Evolutionary conservation across 1,139 yeast genomes (phyloP), one percentile per base, ranked within the genome.

Genomic region (Waltiozyma sp.): DNA sequence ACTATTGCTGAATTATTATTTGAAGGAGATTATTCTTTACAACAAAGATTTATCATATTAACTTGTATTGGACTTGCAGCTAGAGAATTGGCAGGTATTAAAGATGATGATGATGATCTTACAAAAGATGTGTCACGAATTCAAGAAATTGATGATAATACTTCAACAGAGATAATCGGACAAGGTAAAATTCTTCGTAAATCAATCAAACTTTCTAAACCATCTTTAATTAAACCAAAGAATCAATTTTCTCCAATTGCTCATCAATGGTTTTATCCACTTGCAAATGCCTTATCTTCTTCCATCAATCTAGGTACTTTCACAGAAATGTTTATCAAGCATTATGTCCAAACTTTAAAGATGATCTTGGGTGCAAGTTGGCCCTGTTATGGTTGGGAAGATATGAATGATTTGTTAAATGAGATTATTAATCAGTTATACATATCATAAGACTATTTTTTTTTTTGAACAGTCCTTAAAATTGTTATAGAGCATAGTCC

Each of bases 1-100:
- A 48, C 77, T 2, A 60, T 72, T 41, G 4, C 14, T 3, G 56
- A 66, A 26, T 57, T 75, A 18, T 61, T 82, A 16, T 63, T 77
- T 28, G 65, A 69, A 0, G 81, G 83, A 0, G 91, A 83, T 53
- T 72, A 78, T 44, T 79, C 87, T 0, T 59, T 82, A n/a, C 85
- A 78, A 48, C 81, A 75, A 45, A 58, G 91, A 45, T 66, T 82
- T 61, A 60, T 72, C 38, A 64, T 81, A 4, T 55, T 83, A 13
- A 70, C 83, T 4, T 64, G 79, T 0, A 56, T 79, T 15, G 75
- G 85, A 0, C 61, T 82, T 23, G 66, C 80, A 3, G 77, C 80
- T 0, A 61, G 91, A 48, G 88, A 81, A 49, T 60, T 81, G 8
- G 64, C 80, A 41, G 89, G 89, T 0, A 59, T 68, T 31, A 4